Percentiles rank a stretch among this genome's conserved stretches.
Evolutionary conservation across 2,329 filamentous ascomycete species (phyloP).

Genomic region (Ceratocystis eucalypticola): DNA sequence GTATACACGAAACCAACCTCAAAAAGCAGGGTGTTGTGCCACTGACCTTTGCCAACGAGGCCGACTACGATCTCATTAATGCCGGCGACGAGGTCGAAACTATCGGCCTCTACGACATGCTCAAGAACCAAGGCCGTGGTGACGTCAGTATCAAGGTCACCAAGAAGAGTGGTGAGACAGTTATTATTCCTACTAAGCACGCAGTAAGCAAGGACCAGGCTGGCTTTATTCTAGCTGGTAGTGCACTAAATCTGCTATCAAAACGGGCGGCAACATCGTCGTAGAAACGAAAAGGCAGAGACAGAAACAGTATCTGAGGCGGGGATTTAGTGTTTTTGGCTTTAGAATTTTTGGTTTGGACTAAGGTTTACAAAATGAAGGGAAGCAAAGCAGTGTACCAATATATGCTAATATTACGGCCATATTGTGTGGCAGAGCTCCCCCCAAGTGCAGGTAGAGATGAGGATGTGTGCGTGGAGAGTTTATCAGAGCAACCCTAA

Average conservation of each 20-base stretch:
- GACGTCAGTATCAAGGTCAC: slow-evolving; percentile 58
- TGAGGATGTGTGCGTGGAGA: too few species aligned
- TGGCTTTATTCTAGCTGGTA: slow-evolving; percentile 82
- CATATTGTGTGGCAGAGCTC: not conserved
- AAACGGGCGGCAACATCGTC: slow-evolving; percentile 30
- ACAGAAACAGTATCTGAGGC: not conserved
- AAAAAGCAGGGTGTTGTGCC: slow-evolving; percentile 98
- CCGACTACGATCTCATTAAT: slow-evolving; percentile 71
- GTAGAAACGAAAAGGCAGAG: not conserved
- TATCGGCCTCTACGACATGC: slow-evolving; percentile 68
- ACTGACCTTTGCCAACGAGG: slow-evolving; percentile 75
- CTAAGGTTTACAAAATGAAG: not conserved
- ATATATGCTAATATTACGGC: not conserved
- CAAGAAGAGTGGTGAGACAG: slow-evolving; percentile 44
- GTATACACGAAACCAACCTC: slow-evolving; percentile 89
- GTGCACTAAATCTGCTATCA: slow-evolving; percentile 79
- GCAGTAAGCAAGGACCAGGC: slow-evolving; percentile 83
- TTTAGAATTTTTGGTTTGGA: not conserved
- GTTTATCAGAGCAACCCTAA: not conserved
- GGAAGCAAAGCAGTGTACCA: not conserved
- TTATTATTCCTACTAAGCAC: slow-evolving; percentile 67
- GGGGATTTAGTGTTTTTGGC: not conserved
- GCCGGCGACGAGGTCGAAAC: slow-evolving; percentile 77
- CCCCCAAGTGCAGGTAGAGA: too few species aligned
- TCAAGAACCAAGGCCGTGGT: slow-evolving; percentile 64